These are phyloP conservation scores for Dillenia suffruticosa DNA, from an alignment of 164 flowering plant genomes.

Conservation along the genomic window DNA sequence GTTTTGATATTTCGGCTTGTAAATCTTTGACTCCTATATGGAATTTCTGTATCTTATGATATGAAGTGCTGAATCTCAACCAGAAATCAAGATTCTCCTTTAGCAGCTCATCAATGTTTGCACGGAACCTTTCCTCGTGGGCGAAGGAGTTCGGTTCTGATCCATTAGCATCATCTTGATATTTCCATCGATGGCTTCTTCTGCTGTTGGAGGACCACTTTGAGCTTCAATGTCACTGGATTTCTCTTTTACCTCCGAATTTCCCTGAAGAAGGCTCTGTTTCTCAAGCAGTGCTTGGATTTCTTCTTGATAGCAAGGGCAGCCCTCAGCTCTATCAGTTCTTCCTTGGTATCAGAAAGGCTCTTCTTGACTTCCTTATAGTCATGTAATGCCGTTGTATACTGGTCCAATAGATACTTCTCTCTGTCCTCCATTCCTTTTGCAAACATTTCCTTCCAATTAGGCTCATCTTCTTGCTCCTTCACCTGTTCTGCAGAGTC, in stretches of 20 bases:
- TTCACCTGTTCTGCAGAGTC: neutral
- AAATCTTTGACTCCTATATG: slow-evolving; percentile 46
- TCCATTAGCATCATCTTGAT: slow-evolving; percentile 19
- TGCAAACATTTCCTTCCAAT: slow-evolving; percentile 48
- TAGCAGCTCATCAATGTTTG: slow-evolving; percentile 51
- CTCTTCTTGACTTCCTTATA: slow-evolving; percentile 53
- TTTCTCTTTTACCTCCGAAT: slow-evolving; percentile 11
- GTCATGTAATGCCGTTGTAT: slow-evolving; percentile 48
- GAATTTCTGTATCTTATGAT: slow-evolving; percentile 57
- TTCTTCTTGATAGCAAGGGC: slow-evolving; percentile 40
- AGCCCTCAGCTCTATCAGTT: slow-evolving; percentile 34
- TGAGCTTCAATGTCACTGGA: slow-evolving; percentile 2
- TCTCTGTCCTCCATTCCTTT: slow-evolving; percentile 52
- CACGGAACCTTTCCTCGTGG: slow-evolving; percentile 48
- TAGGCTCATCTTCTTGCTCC: slow-evolving; percentile 31
- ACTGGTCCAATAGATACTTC: slow-evolving; percentile 38
- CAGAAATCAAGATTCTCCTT: slow-evolving; percentile 71
- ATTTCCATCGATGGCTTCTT: slow-evolving; percentile 23
- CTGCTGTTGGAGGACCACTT: neutral
- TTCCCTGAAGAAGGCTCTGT: slow-evolving; percentile 29
- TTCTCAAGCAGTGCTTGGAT: slow-evolving; percentile 39
- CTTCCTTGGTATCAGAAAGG: slow-evolving; percentile 22
- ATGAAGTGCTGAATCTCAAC: slow-evolving; percentile 59
- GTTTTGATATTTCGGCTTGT: slow-evolving; percentile 33
- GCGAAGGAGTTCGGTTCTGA: slow-evolving; percentile 22